Evolutionary conservation across 1,284 basidiomycete species (phyloP), one percentile per base, ranked within the genome.

Genomic region (Apiotrichum akiyoshidainum): DNA sequence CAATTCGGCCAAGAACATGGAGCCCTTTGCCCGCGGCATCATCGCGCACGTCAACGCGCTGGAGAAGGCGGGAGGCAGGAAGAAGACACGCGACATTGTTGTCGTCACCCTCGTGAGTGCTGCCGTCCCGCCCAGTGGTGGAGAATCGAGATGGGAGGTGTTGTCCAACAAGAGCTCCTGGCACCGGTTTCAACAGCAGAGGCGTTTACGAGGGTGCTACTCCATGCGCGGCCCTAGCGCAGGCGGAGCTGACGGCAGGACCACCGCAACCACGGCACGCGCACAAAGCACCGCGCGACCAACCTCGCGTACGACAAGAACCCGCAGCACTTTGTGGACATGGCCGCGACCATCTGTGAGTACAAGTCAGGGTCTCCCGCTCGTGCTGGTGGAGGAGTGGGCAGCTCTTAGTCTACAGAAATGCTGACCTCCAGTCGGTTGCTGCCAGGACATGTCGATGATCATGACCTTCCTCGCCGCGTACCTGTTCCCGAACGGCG

Each of bases 391-490:
- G 26, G 26, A 31, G 7, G 26, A 7, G 26, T 31, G 7, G 3
- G 26, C 26, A 31, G 26, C 26, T 31, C 26, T 31, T 4, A 31
- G 7, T 31, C 26, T 31, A 31, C 26, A 31, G 26, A 31, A 3
- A 31, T 7, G 7, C 26, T 31, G 26, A 31, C 26, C 26, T 7
- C 9, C 55, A 77, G 75, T 80, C 58, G 91, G 91, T 5, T 88
- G 88, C 0, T 85, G 86, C 4, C 80, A 82, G 48, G 92, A 95
- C 68, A 83, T 90, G 10, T 86, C 86, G 0, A 86, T 88, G 75
- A 73, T 95, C 58, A 87, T 93, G 61, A 88, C 92, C 71, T 88
- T 90, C 69, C 80, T 95, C 3, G 84, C 87, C 0, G 72, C 86
- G 1, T 89, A 87, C 73, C 76, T 95, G 22, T 95, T 88, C 71